Base-by-base conservation (phyloP, 371 early-diverging fungal species). In the Thermomucor indicae-seudaticae region DNA sequence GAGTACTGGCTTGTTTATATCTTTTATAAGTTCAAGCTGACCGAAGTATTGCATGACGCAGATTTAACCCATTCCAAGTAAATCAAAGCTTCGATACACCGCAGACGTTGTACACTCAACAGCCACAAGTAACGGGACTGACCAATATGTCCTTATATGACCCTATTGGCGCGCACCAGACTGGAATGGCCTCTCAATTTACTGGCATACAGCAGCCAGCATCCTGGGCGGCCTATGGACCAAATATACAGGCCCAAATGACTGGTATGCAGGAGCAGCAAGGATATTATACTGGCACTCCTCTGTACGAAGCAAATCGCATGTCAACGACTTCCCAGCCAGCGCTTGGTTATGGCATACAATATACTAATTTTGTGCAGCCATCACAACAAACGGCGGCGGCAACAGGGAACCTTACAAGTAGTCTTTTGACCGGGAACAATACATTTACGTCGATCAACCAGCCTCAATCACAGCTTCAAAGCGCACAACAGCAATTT, bases 231-330 rank as follows among this genome's bases (percentile, higher is more conserved):
- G 45, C 11, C 53, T 56, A n/a, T 27, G 47, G 47, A 28, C 49
- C 48, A 31, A 47, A 27, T 14, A 47, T 64, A 16, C 68, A 64
- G 39, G 58, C 67, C 39, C 67, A 66, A 41, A 64, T 64, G 65
- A 67, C 67, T 4, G 63, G 67, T 2, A 55, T 73, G 43, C 71
- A 57, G 28, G 68, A 74, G 47, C 72, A 55, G 53, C 43, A 44
- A 35, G 49, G 29, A 49, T 54, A n/a, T n/a, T 10, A 50, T 49
- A 5, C 24, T 44, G 24, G 42, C 54, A 24, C 47, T 49, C 2
- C 48, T 52, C 31, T 52, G 52, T 24, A 55, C 53, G 8, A 49
- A n/a, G 46, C 22, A 46, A 37, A 17, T 34, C 42, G 19, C 43
- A 53, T 30, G 52, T 49, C 2, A 40, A 31, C 47, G 51, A 56